Base-by-base conservation (phyloP, 164 flowering plant species). In the Malania oleifera region DNA sequence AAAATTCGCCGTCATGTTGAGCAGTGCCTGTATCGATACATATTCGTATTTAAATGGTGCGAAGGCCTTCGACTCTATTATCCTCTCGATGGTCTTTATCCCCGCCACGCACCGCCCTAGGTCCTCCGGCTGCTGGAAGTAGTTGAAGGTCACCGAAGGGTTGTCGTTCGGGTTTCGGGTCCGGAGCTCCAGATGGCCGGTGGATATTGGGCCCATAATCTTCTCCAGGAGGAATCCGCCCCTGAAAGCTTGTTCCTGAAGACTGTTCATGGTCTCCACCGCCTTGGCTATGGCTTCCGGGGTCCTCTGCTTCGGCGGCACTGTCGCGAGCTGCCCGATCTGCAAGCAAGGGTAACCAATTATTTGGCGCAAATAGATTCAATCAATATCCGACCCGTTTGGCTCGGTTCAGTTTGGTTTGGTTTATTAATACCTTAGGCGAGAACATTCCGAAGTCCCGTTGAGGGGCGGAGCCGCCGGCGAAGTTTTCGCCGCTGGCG, bases 401-500 rank as follows among this genome's bases (percentile, higher is more conserved):
- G n/a, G n/a, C n/a, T n/a, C n/a, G n/a, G n/a, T n/a, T n/a, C n/a
- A n/a, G n/a, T n/a, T n/a, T n/a, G n/a, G n/a, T n/a, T n/a, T n/a
- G n/a, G n/a, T n/a, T n/a, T n/a, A n/a, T n/a, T n/a, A n/a, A 18
- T 64, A 81, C 86, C 83, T 71, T 73, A 0, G 86, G 86, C 31
- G 86, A 81, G 61, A 81, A 77, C 80, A 79, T 79, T 2, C 80
- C 82, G 51, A 59, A 79, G 64, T 81, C 82, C 56, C 65, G 59
- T 1, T 59, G 31, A 25, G 68, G 12, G 37, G 37, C 11, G 34
- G 52, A 8, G 5, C 50, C 44, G 27, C 61, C 66, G 24, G 67
- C 70, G 26, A 82, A 82, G 58, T 78, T 75, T 5, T 57, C 75
- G 14, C 87, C 87, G 38, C 81, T 70, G 18, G 84, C 82, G 15